These are phyloP conservation scores for Ceratocystis albifundus DNA, from an alignment of 2,329 filamentous ascomycete genomes.

Conservation along the genomic window DNA sequence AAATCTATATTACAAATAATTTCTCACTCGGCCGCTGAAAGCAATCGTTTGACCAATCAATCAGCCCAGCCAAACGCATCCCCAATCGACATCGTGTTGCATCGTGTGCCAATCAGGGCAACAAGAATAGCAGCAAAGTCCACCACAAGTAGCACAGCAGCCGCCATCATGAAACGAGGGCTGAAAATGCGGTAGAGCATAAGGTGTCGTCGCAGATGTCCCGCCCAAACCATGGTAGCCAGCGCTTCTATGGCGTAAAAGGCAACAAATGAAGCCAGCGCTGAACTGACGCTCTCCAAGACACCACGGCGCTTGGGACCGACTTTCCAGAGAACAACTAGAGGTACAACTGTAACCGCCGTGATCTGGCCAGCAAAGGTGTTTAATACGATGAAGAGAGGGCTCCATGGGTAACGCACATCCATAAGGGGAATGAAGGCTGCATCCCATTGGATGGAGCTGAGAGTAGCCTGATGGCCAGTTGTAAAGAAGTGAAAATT, in stretches of 20 bases:
- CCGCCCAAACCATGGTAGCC: constrained; percentile 83
- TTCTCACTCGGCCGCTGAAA: not conserved
- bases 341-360: constrained; percentile 64
- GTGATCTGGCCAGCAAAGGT: constrained; percentile 83
- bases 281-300: constrained; percentile 58
- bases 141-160: constrained; percentile 57
- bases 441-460: constrained; percentile 88
- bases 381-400: constrained; percentile 70
- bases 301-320: constrained; percentile 59
- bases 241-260: constrained; percentile 76
- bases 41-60: constrained; percentile 25
- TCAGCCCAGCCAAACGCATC: constrained; percentile 79
- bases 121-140: constrained; percentile 63
- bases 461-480: constrained; percentile 79
- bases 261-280: constrained; percentile 61
- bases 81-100: constrained; percentile 64
- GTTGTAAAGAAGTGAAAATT: constrained; percentile 97
- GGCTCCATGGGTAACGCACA: constrained; percentile 81
- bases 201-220: constrained; percentile 74
- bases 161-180: constrained; percentile 80
- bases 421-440: constrained; percentile 80
- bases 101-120: constrained; percentile 60
- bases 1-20: not conserved
- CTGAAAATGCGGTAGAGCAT: constrained; percentile 95
- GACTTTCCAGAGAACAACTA: constrained; percentile 81